Percentiles rank a stretch among this genome's conserved stretches.
Evolutionary conservation across 1,284 basidiomycete genomes (phyloP).

Genomic region (Meira nashicola): DNA sequence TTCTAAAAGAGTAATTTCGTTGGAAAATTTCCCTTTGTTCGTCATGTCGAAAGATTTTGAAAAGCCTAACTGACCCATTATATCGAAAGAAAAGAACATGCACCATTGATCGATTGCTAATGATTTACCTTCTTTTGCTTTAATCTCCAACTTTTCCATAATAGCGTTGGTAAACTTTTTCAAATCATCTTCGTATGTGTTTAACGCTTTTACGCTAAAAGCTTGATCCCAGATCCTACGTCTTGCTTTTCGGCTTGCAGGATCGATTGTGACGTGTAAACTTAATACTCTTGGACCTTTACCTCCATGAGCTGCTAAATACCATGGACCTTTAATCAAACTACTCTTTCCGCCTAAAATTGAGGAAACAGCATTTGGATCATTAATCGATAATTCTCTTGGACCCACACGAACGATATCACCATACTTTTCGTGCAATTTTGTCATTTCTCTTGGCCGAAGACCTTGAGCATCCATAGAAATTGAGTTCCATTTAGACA

Average conservation of each 20-base stretch:
- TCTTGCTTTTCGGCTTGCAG: background rate
- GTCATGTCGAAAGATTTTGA: background rate
- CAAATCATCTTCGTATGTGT: background rate
- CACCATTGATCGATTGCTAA: slow-evolving; percentile 5
- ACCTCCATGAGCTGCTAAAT: slow-evolving; percentile 4
- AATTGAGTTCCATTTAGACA: slow-evolving; percentile 22
- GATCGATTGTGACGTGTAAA: slow-evolving; percentile 1
- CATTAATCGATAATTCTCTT: slow-evolving; percentile 30
- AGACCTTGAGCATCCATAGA: slow-evolving; percentile 19
- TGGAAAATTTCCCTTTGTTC: background rate
- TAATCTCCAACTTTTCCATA: background rate
- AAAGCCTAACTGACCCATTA: slow-evolving; percentile 6
- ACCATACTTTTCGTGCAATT: slow-evolving; percentile 22
- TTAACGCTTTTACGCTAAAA: background rate
- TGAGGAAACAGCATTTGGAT: slow-evolving; percentile 8
- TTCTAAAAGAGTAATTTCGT: background rate
- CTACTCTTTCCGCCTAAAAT: slow-evolving; percentile 20
- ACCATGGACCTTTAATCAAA: slow-evolving; percentile 26
- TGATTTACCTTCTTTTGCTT: background rate
- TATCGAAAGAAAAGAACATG: background rate
- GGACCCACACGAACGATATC: slow-evolving; percentile 26
- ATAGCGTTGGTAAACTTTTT: background rate
- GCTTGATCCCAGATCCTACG: slow-evolving; percentile 1
- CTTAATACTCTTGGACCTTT: background rate
- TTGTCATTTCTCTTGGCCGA: slow-evolving; percentile 11